These are phyloP conservation scores for Floccularia luteovirens DNA, from an alignment of 768 basidiomycete genomes.

Conservation along the genomic window DNA sequence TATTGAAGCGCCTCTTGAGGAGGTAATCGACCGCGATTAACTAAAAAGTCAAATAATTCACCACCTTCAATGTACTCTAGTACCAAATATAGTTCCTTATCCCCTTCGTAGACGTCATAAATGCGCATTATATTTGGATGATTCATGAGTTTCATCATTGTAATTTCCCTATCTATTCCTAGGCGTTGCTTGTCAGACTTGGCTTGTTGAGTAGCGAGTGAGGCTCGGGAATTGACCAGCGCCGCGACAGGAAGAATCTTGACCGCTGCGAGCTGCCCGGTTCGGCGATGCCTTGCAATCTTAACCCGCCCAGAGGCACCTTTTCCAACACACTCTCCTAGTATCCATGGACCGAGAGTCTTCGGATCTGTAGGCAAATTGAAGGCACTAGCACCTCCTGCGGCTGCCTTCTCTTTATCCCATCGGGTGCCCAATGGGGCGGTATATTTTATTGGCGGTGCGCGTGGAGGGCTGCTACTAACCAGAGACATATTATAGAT, in stretches of 20 bases:
- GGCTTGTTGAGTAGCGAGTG: conserved; percentile 55
- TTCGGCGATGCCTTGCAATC: conserved; percentile 79
- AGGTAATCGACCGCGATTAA: conserved; percentile 77
- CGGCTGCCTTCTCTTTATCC: conserved; percentile 83
- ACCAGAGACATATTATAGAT: conserved; percentile 19
- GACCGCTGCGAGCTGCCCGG: conserved; percentile 89
- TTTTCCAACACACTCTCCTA: conserved; percentile 91
- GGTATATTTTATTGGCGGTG: conserved; percentile 65
- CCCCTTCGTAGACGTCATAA: conserved; percentile 93
- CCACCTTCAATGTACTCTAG: conserved; percentile 95
- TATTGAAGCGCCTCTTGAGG: conserved; percentile 80
- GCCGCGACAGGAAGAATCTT: conserved; percentile 90
- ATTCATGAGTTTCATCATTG: conserved; percentile 99
- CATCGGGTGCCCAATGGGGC: conserved; percentile 75
- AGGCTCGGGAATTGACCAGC: conserved; percentile 63
- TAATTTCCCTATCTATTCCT: conserved; percentile 90
- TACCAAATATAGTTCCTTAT: conserved; percentile 85
- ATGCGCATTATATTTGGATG: conserved; percentile 95
- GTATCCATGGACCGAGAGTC: conserved; percentile 84
- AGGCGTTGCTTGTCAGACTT: conserved; percentile 78
- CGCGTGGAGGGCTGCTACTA: conserved; percentile 53
- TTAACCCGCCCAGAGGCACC: conserved; percentile 93
- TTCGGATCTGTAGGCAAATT: conserved; percentile 83
- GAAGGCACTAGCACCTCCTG: conserved; percentile 63
- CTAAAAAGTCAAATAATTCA: conserved; percentile 94